phyloP scores from a whole-genome alignment of 2,329 filamentous ascomycete genomes.

The Colletotrichum phormii region DNA sequence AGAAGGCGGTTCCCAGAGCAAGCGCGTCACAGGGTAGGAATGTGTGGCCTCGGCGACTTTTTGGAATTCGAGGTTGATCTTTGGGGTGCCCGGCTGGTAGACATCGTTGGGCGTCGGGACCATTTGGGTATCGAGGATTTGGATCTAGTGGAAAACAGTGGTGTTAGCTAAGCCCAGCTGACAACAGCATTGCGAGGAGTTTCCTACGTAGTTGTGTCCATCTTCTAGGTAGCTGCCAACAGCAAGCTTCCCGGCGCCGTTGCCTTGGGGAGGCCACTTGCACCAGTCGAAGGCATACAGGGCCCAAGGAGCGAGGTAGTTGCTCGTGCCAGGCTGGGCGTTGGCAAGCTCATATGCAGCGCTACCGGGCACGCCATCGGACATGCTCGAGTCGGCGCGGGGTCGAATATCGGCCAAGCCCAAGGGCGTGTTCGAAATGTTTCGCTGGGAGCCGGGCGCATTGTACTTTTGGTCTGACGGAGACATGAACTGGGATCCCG shows the following conservation, averaged over 20 bases:
- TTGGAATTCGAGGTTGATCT: constrained; percentile 86
- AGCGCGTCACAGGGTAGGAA: constrained; percentile 94
- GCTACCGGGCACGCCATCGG: constrained; percentile 75
- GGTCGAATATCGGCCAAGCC: constrained; percentile 93
- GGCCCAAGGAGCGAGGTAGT: constrained; percentile 93
- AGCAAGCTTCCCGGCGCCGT: constrained; percentile 90
- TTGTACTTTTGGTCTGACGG: constrained; percentile 61
- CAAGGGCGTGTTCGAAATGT: constrained; percentile 84
- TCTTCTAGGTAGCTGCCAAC: constrained; percentile 97
- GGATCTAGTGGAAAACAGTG: constrained; percentile 71
- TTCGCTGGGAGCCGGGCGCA: constrained; percentile 68
- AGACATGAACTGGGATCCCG: constrained; percentile 37
- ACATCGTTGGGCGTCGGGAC: constrained; percentile 76
- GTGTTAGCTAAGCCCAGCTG: constrained; percentile 24
- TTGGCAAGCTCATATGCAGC: constrained; percentile 74
- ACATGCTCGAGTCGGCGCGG: constrained; percentile 83
- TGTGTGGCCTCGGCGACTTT: constrained; percentile 97
- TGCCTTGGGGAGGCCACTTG: constrained; percentile 89
- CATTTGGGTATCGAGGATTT: constrained; percentile 93
- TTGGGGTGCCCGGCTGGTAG: constrained; percentile 76
- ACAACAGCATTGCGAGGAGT: background rate
- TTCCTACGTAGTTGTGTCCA: constrained; percentile 92
- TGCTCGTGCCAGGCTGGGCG: constrained; percentile 80
- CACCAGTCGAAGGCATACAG: constrained; percentile 99
- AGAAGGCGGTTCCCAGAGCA: constrained; percentile 95